These are phyloP conservation scores for Penicillium canariense DNA, from an alignment of 495 filamentous ascomycete species.

Conservation along the genomic window DNA sequence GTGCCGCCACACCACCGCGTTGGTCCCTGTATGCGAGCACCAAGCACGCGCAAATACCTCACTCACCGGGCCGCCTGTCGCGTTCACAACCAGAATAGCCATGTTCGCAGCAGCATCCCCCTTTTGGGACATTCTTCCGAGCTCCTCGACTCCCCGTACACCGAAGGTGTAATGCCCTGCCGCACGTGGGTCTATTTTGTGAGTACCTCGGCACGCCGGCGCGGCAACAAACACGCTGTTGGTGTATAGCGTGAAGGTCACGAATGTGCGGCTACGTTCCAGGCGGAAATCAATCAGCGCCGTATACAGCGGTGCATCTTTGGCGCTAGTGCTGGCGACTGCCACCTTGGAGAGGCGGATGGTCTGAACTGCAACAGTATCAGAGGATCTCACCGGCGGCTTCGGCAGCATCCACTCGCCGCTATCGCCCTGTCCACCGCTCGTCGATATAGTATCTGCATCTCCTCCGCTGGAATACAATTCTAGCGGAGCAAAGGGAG, in stretches of 20 bases:
- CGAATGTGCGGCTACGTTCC: not conserved
- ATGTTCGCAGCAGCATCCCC: not conserved
- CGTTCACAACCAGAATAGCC: slow-evolving; percentile 4
- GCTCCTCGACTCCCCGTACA: not conserved
- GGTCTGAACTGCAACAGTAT: not conserved
- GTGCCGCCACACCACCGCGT: not conserved
- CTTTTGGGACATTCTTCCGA: not conserved
- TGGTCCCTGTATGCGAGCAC: slow-evolving; percentile 3
- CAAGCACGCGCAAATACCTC: slow-evolving; percentile 5
- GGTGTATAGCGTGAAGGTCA: not conserved
- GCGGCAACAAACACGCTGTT: not conserved
- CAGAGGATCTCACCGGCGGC: not conserved
- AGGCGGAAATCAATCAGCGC: not conserved
- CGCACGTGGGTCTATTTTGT: not conserved
- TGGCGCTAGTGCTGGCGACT: not conserved
- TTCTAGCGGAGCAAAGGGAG: not conserved
- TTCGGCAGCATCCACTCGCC: not conserved
- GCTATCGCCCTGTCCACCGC: not conserved
- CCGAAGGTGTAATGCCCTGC: not conserved
- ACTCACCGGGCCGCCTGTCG: not conserved
- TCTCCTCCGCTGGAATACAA: not conserved
- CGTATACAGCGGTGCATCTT: not conserved
- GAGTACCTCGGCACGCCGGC: not conserved
- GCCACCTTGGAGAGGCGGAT: not conserved
- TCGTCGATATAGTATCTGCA: not conserved